phyloP scores from a whole-genome alignment of 2,329 filamentous ascomycete species.

The Dothideomycetes sp. region DNA sequence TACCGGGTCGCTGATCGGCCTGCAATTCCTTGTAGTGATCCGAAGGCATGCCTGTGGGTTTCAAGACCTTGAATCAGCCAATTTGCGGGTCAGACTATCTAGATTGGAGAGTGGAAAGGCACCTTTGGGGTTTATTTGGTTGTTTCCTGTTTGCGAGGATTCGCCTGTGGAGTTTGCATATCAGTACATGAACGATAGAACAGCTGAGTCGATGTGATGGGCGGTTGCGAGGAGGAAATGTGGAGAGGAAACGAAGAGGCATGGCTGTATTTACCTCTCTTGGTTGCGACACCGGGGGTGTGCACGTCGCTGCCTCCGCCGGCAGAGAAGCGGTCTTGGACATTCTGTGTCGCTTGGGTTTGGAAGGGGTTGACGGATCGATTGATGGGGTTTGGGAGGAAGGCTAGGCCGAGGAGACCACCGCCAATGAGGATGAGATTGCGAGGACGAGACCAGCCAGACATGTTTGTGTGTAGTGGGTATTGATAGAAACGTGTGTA shows the following conservation, averaged over 20 bases:
- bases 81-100: background rate
- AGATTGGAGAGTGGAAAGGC: background rate
- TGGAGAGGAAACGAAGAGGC: too few relatives aligned
- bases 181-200: too few relatives aligned
- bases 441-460: slow-evolving; percentile 16
- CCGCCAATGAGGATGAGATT: slow-evolving; percentile 20
- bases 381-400: slow-evolving; percentile 13
- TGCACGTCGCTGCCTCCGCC: slow-evolving; percentile 24
- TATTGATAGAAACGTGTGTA: too few relatives aligned
- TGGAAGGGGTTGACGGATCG: slow-evolving; percentile 17
- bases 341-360: slow-evolving; percentile 22
- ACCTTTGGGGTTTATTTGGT: slow-evolving; percentile 16
- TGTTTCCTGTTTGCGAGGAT: slow-evolving; percentile 13
- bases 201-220: too few relatives aligned
- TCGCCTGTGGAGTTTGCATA: slow-evolving; percentile 12
- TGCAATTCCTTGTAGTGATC: slow-evolving; percentile 21
- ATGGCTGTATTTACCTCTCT: slow-evolving; percentile 15
- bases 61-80: background rate
- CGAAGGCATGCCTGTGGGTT: slow-evolving; percentile 17
- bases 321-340: slow-evolving; percentile 21
- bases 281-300: slow-evolving; percentile 22
- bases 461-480: slow-evolving; percentile 7
- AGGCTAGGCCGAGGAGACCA: slow-evolving; percentile 14
- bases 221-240: too few relatives aligned
- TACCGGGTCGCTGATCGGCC: slow-evolving; percentile 16